Evolutionary conservation across 148 eudicot species (phyloP), one percentile per base, ranked within the genome.

Genomic region (Vaccinium vitisidaea): DNA sequence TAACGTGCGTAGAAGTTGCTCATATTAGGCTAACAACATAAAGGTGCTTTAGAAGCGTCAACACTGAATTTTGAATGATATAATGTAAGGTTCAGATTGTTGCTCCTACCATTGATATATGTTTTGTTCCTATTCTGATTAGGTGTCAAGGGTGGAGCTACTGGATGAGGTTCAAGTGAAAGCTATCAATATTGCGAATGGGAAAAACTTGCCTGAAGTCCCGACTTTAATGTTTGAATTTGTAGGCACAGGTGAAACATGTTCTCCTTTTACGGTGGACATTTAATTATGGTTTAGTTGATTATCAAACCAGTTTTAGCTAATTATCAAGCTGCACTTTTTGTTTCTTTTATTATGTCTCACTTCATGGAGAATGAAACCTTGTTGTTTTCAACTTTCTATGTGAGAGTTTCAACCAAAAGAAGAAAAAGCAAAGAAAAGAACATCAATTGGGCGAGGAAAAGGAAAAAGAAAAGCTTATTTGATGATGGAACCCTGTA

Each of bases 71-170:
- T 78, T 75, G 12, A 36, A 9, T 80, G 16, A 58, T 69, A 36
- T 55, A 27, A 18, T 36, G 52, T 36, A 80, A 16, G 3, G 50
- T 19, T 78, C 15, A 63, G 15, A n/a, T 23, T 23, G 25, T 13
- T 14, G 19, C 16, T 71, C 4, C 19, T 65, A 79, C 75, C 56
- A 13, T 70, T 84, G 10, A 23, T 76, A 19, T 53, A 75, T 61
- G 82, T 79, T 75, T 52, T 70, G 16, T 58, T 78, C 80, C 71
- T 81, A 67, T 76, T 65, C 74, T 61, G 15, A 25, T 75, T 88
- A 96, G 99, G 99, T 94, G 36, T 96, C 99, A 52, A 92, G 99
- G 88, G 91, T 94, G 85, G 99, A 96, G 85, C 92, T 96, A 58
- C 77, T 97, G 85, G 99, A 97, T 82, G 99, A 97, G 90, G 98